Evolutionary conservation across 352 stramenopile species (phyloP).

Genomic region (Phytophthora parvispora): DNA sequence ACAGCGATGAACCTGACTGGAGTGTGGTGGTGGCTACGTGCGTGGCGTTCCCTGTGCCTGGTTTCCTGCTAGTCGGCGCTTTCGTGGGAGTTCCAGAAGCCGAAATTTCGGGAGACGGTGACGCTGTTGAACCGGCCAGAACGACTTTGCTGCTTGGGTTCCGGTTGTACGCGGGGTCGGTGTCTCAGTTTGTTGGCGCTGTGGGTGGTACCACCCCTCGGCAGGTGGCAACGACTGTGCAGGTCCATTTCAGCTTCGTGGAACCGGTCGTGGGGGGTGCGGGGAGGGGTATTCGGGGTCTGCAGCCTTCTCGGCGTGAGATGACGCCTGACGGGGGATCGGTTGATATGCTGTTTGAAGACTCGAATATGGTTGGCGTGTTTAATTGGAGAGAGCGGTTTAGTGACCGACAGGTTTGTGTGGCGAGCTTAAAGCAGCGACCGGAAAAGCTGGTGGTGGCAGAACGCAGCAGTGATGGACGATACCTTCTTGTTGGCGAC

Average conservation of each 20-base stretch:
- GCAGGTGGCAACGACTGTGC: constrained; percentile 11
- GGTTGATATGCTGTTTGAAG: constrained; percentile 43
- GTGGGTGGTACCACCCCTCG: not conserved
- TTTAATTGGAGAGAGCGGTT: constrained; percentile 72
- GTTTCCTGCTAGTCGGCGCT: constrained; percentile 55
- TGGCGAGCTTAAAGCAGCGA: constrained; percentile 37
- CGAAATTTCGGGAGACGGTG: constrained; percentile 2
- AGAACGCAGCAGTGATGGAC: constrained; percentile 38
- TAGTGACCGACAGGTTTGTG: constrained; percentile 54
- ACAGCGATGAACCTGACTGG: not conserved
- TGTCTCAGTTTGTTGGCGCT: constrained; percentile 7
- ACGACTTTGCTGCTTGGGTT: constrained; percentile 58
- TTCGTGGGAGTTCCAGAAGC: constrained; percentile 19
- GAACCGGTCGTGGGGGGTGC: constrained; percentile 30
- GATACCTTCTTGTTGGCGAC: constrained; percentile 43
- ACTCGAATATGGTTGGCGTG: constrained; percentile 36
- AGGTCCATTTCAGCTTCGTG: constrained; percentile 62
- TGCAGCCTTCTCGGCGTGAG: constrained; percentile 19
- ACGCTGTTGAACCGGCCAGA: not conserved
- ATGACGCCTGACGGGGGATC: constrained; percentile 42
- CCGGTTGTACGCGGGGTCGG: constrained; percentile 43
- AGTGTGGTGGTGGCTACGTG: constrained; percentile 34
- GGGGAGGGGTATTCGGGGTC: constrained; percentile 12
- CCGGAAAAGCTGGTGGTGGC: constrained; percentile 15
- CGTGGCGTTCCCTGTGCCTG: constrained; percentile 47